Evolutionary conservation across 2,329 filamentous ascomycete species (phyloP), one percentile per base, ranked within the genome.

Genomic region (Diaporthe sp.): DNA sequence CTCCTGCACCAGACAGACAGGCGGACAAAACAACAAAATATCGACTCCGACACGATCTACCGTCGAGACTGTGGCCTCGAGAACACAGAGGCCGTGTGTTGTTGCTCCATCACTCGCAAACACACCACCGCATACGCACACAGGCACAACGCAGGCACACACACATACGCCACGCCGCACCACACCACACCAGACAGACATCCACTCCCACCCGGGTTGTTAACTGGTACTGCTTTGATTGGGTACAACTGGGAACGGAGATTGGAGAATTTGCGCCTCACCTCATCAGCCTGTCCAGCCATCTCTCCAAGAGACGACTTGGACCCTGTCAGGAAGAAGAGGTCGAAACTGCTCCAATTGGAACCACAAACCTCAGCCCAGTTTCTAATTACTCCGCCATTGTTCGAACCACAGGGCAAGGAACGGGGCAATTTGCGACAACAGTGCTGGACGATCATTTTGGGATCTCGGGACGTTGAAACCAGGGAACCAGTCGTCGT

Each of bases 361-460:
- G 65, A n/a, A 55, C 34, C 65, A 31, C 46, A 70, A 42, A 13
- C 65, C 49, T 70, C 31, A 42, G 49, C 65, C 15, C n/a, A 70
- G 49, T 28, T 39, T 55, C 49, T 42, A 70, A 42, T 70, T 70
- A 42, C 49, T 39, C 49, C 65, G 65, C 46, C 49, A 70, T 70
- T 55, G 49, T 55, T 55, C 37, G 31, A 10, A 37, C 49, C 46
- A 15, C 65, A 39, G 65, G 49, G 34, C 65, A 25, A 53, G 31
- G 42, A 28, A 55, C 65, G 49, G 65, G 49, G 34, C 65, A 70
- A 55, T 55, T 42, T 55, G 31, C 46, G 42, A 70, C 31, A 37
- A 70, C 65, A 70, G 65, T 49, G 49, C 65, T 70, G 34, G 65
- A 34, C 65, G 25, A 39, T 70, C 34, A 25, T 42, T 70, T 68